Evolutionary conservation across 306 rosid genomes (phyloP).

Genomic region (Vicia faba): DNA sequence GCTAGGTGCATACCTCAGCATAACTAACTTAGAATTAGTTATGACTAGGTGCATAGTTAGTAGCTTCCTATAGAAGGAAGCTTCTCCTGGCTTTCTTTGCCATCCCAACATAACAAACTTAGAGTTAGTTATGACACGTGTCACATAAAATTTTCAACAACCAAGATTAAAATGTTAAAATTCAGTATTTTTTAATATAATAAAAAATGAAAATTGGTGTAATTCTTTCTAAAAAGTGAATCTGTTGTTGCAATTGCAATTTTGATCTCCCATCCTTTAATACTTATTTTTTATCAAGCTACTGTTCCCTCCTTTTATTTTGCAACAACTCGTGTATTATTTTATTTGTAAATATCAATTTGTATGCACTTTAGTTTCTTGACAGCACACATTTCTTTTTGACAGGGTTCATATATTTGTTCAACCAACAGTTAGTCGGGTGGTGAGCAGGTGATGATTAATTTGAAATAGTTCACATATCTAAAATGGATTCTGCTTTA

Average conservation of each 20-base stretch:
- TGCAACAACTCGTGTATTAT: conserved; percentile 12
- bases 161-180: neutral
- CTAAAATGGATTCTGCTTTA: conserved; percentile 23
- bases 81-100: too few relatives aligned
- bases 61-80: too few relatives aligned
- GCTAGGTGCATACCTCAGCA: too few relatives aligned
- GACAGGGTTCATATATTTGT: conserved; percentile 90
- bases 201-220: too few relatives aligned
- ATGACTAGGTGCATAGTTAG: too few relatives aligned
- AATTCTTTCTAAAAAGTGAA: too few relatives aligned
- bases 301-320: conserved; percentile 9
- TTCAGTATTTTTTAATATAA: neutral
- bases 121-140: neutral
- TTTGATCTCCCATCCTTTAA: conserved; percentile 6
- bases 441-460: conserved; percentile 74
- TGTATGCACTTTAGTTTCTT: conserved; percentile 33
- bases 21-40: too few relatives aligned
- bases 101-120: too few relatives aligned
- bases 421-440: conserved; percentile 89
- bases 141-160: neutral
- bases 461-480: conserved; percentile 31
- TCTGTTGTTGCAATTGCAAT: conserved; percentile 17
- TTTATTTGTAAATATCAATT: conserved; percentile 20
- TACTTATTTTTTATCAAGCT: conserved; percentile 12
- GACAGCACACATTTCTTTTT: conserved; percentile 31